These are phyloP conservation scores for Serendipita sp. DNA, from an alignment of 1,284 basidiomycete species.

Conservation along the genomic window DNA sequence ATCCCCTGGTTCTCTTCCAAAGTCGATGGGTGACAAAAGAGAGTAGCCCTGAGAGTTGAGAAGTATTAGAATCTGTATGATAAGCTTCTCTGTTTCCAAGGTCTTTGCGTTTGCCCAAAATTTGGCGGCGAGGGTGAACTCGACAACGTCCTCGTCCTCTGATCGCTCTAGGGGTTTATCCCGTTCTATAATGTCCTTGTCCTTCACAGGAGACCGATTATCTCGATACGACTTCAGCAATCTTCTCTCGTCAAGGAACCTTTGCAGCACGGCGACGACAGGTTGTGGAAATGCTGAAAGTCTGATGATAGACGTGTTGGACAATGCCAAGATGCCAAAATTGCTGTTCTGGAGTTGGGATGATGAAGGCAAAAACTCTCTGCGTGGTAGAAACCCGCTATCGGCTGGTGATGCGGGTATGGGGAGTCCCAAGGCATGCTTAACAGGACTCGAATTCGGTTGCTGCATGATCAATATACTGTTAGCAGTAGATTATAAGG, in stretches of 20 bases:
- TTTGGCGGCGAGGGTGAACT: conserved; percentile 50
- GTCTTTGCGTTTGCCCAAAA: conserved; percentile 59
- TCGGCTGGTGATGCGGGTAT: conserved; percentile 11
- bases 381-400: conserved; percentile 10
- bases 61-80: conserved; percentile 48
- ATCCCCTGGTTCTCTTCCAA: conserved; percentile 52
- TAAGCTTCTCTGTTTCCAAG: conserved; percentile 46
- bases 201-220: conserved; percentile 30
- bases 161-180: conserved; percentile 10
- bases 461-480: background rate
- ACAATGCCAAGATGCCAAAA: conserved; percentile 53
- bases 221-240: background rate
- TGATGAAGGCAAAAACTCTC: conserved; percentile 10
- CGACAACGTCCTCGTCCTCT: conserved; percentile 17
- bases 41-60: conserved; percentile 48
- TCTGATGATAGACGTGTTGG: conserved; percentile 44
- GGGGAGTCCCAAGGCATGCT: conserved; percentile 1
- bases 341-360: conserved; percentile 26
- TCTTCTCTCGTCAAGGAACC: conserved; percentile 14
- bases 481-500: too few relatives aligned
- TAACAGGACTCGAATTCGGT: background rate
- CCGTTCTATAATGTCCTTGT: conserved; percentile 26
- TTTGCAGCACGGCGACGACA: conserved; percentile 36
- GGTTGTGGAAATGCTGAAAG: conserved; percentile 50
- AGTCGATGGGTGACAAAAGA: conserved; percentile 56